phyloP scores from a whole-genome alignment of 257 asterid genomes.

The Nicotiana otophora region DNA sequence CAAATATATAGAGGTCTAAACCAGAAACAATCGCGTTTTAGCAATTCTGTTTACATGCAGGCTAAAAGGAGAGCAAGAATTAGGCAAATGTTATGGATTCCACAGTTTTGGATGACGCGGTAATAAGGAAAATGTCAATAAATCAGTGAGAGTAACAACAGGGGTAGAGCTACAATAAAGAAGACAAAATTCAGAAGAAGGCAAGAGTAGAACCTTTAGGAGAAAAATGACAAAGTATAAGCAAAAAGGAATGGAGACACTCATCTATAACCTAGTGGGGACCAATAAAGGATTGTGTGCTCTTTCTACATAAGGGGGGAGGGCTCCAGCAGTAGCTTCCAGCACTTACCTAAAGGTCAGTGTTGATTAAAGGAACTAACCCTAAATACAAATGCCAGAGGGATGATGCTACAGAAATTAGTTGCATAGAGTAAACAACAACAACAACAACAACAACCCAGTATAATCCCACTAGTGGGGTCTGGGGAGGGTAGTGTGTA shows the following conservation, averaged over 20 bases:
- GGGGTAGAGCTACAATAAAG: neutral
- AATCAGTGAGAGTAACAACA: neutral
- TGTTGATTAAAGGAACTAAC: neutral
- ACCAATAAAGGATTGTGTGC: neutral
- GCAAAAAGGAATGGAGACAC: neutral
- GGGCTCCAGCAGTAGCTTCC: neutral
- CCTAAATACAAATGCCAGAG: neutral
- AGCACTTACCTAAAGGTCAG: neutral
- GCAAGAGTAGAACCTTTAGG: neutral
- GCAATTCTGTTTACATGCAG: neutral
- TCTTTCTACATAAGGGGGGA: neutral
- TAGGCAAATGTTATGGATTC: neutral
- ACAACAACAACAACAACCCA: too few relatives aligned
- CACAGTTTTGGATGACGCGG: neutral
- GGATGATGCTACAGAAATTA: neutral
- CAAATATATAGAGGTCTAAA: neutral
- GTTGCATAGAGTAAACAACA: neutral
- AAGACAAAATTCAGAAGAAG: neutral
- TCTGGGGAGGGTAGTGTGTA: too few relatives aligned
- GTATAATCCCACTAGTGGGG: too few relatives aligned
- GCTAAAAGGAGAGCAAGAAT: neutral
- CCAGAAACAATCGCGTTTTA: neutral
- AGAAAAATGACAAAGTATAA: neutral
- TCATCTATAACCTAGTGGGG: neutral
- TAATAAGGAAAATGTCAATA: neutral